These are phyloP conservation scores for Russula earlei DNA, from an alignment of 768 basidiomycete genomes.

Conservation along the genomic window DNA sequence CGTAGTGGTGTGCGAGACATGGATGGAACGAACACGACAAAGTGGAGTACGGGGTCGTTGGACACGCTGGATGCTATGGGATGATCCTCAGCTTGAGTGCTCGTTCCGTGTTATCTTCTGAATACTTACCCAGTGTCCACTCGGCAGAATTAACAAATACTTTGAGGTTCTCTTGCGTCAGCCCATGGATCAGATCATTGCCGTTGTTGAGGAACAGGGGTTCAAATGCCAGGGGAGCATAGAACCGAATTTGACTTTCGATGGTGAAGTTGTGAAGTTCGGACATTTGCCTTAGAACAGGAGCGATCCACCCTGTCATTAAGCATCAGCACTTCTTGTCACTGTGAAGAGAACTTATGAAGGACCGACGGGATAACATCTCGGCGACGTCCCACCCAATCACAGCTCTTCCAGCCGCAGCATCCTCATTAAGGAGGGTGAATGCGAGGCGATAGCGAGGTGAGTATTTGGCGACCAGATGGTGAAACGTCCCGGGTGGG, in stretches of 20 bases:
- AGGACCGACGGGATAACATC: slow-evolving; percentile 51
- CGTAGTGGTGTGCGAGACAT: slow-evolving; percentile 54
- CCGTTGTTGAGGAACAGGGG: slow-evolving; percentile 34
- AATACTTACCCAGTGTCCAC: slow-evolving; percentile 76
- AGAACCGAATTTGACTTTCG: slow-evolving; percentile 89
- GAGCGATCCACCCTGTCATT: slow-evolving; percentile 54
- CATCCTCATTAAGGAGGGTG: slow-evolving; percentile 86
- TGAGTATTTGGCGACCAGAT: slow-evolving; percentile 64
- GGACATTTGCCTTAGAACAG: slow-evolving; percentile 49
- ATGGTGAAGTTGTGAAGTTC: slow-evolving; percentile 83
- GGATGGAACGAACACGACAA: slow-evolving; percentile 82
- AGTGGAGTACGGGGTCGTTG: slow-evolving; percentile 90
- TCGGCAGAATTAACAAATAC: slow-evolving; percentile 94
- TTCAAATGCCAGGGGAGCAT: slow-evolving; percentile 80
- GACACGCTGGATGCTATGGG: slow-evolving; percentile 78
- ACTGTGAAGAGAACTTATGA: neutral
- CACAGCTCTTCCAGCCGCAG: slow-evolving; percentile 50
- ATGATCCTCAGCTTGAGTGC: slow-evolving; percentile 3
- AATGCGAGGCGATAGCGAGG: slow-evolving; percentile 83
- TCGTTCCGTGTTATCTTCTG: neutral
- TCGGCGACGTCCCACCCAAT: slow-evolving; percentile 64
- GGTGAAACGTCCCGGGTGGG: slow-evolving; percentile 34
- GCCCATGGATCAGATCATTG: slow-evolving; percentile 37
- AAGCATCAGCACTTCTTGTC: slow-evolving; percentile 1
- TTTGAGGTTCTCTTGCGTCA: slow-evolving; percentile 77